phyloP scores from a whole-genome alignment of 805 yeast genomes.

The Starmerella floricola region DNA sequence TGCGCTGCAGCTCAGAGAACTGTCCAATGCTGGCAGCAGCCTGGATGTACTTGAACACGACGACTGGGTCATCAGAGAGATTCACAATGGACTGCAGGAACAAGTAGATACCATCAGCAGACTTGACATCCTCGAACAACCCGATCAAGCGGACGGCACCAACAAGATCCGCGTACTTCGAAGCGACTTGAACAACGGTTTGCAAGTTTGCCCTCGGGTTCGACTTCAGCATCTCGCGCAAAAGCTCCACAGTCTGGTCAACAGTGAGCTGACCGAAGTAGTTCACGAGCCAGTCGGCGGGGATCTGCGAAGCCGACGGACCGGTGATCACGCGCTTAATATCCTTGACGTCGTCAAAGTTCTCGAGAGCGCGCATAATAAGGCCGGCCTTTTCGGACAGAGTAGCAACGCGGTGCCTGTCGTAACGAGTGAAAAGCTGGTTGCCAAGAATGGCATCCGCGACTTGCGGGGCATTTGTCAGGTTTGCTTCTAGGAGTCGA shows the following conservation, averaged over 20 bases:
- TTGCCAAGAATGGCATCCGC: constrained; percentile 98
- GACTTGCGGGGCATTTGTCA: constrained; percentile 95
- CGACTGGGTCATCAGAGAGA: constrained; percentile 85
- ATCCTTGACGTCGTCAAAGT: constrained; percentile 86
- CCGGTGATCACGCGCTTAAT: constrained; percentile 90
- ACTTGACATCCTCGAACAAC: constrained; percentile 84
- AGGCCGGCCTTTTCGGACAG: constrained; percentile 94
- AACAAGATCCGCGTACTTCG: constrained; percentile 86
- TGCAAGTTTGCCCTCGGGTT: constrained; percentile 81
- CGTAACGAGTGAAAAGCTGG: constrained; percentile 90
- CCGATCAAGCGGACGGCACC: constrained; percentile 78
- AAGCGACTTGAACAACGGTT: constrained; percentile 89
- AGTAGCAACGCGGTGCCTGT: constrained; percentile 81
- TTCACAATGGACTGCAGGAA: constrained; percentile 88
- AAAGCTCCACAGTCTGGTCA: constrained; percentile 79
- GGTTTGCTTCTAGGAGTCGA: constrained; percentile 79
- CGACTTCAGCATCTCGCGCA: constrained; percentile 70
- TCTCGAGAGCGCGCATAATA: constrained; percentile 90
- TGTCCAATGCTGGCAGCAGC: constrained; percentile 87
- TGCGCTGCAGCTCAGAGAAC: constrained; percentile 85
- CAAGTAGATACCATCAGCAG: constrained; percentile 87
- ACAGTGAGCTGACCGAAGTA: constrained; percentile 91
- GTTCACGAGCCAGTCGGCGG: constrained; percentile 84
- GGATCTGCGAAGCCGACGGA: constrained; percentile 47
- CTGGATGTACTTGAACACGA: constrained; percentile 90